Conservation (phyloP, 2,329 filamentous ascomycete species). For the Claviceps sp. region DNA sequence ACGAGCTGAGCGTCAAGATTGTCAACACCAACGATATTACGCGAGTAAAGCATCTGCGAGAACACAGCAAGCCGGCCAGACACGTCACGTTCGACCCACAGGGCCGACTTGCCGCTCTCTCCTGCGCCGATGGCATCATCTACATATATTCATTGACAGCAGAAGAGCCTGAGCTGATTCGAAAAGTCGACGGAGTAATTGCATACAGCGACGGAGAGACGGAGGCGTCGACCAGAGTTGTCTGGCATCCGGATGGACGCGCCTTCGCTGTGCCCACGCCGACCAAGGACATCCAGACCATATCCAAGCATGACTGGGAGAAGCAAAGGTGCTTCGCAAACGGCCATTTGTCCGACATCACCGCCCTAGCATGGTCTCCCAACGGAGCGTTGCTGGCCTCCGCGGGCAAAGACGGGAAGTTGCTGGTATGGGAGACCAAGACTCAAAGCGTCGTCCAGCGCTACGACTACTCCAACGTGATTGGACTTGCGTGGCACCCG, state of each 20-base stretch:
- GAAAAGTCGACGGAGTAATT: slow-evolving; percentile 77
- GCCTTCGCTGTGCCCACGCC: slow-evolving; percentile 79
- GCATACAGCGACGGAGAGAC: slow-evolving; percentile 58
- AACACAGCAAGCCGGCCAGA: slow-evolving; percentile 79
- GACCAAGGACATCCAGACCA: slow-evolving; percentile 69
- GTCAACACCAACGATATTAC: slow-evolving; percentile 71
- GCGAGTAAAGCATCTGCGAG: slow-evolving; percentile 62
- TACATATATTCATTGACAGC: slow-evolving; percentile 78
- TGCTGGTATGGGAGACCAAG: slow-evolving; percentile 79
- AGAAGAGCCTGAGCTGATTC: slow-evolving; percentile 67
- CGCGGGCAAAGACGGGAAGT: slow-evolving; percentile 52
- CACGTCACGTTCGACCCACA: slow-evolving; percentile 79
- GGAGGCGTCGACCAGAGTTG: slow-evolving; percentile 58
- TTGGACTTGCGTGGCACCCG: slow-evolving; percentile 84
- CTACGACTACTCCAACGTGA: slow-evolving; percentile 69
- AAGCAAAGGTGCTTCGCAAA: slow-evolving; percentile 67
- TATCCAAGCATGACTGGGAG: slow-evolving; percentile 84
- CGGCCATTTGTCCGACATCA: slow-evolving; percentile 74
- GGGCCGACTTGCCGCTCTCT: slow-evolving; percentile 62
- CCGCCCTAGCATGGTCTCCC: slow-evolving; percentile 80
- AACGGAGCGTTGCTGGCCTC: slow-evolving; percentile 80
- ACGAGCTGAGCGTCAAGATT: slow-evolving; percentile 83
- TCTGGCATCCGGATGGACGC: slow-evolving; percentile 90
- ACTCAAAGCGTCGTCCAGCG: slow-evolving; percentile 70
- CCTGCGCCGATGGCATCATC: slow-evolving; percentile 76